phyloP scores from a whole-genome alignment of 371 early-diverging fungal genomes.

The Rhizopus stolonifer region DNA sequence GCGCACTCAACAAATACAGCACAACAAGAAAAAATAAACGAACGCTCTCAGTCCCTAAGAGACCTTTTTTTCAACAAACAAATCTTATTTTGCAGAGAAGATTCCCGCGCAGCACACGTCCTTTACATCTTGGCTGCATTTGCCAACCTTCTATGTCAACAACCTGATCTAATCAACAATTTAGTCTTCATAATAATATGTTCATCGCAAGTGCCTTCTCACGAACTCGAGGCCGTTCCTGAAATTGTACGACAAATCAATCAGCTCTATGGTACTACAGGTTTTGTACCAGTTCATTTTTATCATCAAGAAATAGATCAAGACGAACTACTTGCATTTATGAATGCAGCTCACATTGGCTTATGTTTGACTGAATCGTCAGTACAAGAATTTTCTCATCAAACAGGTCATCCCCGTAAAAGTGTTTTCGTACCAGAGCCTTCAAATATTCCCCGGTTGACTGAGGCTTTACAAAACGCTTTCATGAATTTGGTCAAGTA shows the following conservation, averaged over 20 bases:
- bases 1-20: neutral
- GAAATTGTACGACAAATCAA: conserved; percentile 30
- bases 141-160: conserved; percentile 6
- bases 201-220: neutral
- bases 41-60: neutral
- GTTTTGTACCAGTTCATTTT: conserved; percentile 28
- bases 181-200: conserved; percentile 13
- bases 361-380: neutral
- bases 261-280: conserved; percentile 20
- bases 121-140: conserved; percentile 15
- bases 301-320: conserved; percentile 24
- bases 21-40: neutral
- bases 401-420: neutral
- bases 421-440: neutral
- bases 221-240: conserved; percentile 13
- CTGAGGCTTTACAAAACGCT: neutral
- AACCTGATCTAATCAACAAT: neutral
- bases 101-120: conserved; percentile 9
- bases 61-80: conserved; percentile 14
- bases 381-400: neutral
- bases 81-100: conserved; percentile 18
- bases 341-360: conserved; percentile 10
- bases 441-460: neutral
- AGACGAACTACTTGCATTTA: conserved; percentile 19
- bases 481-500: no score